Base-by-base conservation (phyloP, 345 rosid species). In the Eucalyptus brandiana region DNA sequence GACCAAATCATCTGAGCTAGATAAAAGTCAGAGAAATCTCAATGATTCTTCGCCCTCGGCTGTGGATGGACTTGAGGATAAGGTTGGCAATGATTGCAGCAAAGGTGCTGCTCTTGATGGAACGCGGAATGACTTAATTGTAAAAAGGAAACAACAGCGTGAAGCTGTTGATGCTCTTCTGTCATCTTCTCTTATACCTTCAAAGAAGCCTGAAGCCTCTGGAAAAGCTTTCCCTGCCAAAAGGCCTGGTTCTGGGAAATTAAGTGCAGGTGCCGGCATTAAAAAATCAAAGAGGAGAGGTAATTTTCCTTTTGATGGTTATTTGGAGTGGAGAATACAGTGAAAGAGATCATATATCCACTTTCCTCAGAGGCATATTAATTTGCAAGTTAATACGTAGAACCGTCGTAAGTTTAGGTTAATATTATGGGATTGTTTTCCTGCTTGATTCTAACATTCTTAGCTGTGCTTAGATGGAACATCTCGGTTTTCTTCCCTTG, bases 121-220 rank as follows among this genome's bases (percentile, higher is more conserved):
- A 50, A 89, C 92, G 90, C 92, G 89, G 90, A 91, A 91, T 69
- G 95, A 95, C 92, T 62, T 94, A 37, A 91, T 93, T 86, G 87
- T 93, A 26, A 95, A 95, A 92, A 93, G 98, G 89, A 97, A 96
- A 92, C 94, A 94, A 56, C 96, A 97, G 88, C 96, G 99, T 34
- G 96, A 96, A 92, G 98, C 96, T 89, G 98, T 96, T 90, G 96
- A 94, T 87, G 99, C 99, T 67, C 95, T 98, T 93, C 96, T 98
- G 88, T 90, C 86, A 86, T 94, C 98, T 44, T 94, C 98, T 91
- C 93, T 97, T 88, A 95, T 96, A 93, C 94, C 98, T 89, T 94
- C 98, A 8, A 96, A 95, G 90, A 95, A 93, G 91, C 89, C 95
- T 62, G 94, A 92, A 88, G 80, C 88, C 83, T 90, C 93, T 44